phyloP scores from a whole-genome alignment of 306 rosid species.

The Dalbergia oliveri region DNA sequence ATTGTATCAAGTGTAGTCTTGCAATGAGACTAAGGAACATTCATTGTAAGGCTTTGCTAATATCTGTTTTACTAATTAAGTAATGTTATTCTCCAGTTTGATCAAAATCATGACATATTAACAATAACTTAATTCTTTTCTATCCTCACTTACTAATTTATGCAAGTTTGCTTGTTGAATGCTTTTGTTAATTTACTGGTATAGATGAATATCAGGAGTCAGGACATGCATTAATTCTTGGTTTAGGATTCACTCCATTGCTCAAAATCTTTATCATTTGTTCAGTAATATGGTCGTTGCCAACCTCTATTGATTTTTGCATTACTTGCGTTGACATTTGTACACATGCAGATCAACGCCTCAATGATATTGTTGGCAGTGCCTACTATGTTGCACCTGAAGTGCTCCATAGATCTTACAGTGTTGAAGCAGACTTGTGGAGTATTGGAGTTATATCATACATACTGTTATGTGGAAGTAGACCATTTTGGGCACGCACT shows the following conservation, averaged over 20 bases:
- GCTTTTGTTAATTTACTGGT: slow-evolving; percentile 13
- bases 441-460: slow-evolving; percentile 95
- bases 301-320: slow-evolving; percentile 29
- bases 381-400: slow-evolving; percentile 99
- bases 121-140: slow-evolving; percentile 22
- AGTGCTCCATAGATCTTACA: slow-evolving; percentile 94
- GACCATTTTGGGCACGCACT: slow-evolving; percentile 98
- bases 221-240: slow-evolving; percentile 18
- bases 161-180: slow-evolving; percentile 21
- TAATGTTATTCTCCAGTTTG: slow-evolving; percentile 5
- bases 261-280: slow-evolving; percentile 21
- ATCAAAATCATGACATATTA: neutral
- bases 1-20: neutral
- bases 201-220: slow-evolving; percentile 16
- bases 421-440: slow-evolving; percentile 94
- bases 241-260: slow-evolving; percentile 32
- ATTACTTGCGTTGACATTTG: slow-evolving; percentile 49
- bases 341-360: slow-evolving; percentile 80
- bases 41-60: slow-evolving; percentile 1
- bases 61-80: slow-evolving; percentile 27
- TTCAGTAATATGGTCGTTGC: slow-evolving; percentile 15
- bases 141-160: neutral
- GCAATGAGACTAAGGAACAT: neutral
- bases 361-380: slow-evolving; percentile 97
- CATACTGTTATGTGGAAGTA: slow-evolving; percentile 90